Evolutionary conservation across 208 protist species (phyloP).

Genomic region (Herpetomonas muscarum): DNA sequence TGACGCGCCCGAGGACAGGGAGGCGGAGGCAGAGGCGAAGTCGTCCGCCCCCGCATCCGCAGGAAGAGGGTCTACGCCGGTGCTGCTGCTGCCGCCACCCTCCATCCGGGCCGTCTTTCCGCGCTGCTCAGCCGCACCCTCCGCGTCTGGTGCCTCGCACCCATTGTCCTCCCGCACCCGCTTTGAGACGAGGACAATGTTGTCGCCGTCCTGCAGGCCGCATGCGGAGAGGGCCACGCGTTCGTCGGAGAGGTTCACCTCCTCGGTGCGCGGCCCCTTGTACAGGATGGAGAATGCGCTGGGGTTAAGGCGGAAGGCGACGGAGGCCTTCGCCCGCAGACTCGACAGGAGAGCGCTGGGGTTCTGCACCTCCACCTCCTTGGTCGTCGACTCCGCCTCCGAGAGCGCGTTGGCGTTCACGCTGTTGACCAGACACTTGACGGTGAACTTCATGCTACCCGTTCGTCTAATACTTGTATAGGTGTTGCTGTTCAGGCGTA

Average conservation of each 20-base stretch:
- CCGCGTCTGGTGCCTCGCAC: background rate
- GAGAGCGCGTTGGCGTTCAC: constrained; percentile 32
- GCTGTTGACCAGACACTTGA: constrained; percentile 46
- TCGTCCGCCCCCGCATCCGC: background rate
- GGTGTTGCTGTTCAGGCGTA: background rate
- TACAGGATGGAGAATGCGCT: constrained; percentile 46
- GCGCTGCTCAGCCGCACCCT: background rate
- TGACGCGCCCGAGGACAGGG: no score
- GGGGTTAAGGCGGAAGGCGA: constrained; percentile 66
- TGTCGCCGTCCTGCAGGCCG: constrained; percentile 66
- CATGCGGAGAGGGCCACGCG: constrained; percentile 49
- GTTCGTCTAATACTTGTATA: background rate
- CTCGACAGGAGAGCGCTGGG: constrained; percentile 67
- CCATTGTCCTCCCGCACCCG: constrained; percentile 7
- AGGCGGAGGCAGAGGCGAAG: no score
- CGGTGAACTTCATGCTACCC: constrained; percentile 57
- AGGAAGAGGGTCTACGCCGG: background rate
- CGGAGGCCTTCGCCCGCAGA: constrained; percentile 62
- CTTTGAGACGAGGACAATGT: constrained; percentile 47
- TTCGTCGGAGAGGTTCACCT: constrained; percentile 61
- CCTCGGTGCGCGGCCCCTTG: background rate
- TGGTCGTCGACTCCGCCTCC: constrained; percentile 30
- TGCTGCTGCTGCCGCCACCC: background rate
- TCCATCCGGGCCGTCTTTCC: background rate
- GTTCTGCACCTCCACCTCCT: constrained; percentile 74